Conservation (phyloP, 2,329 filamentous ascomycete species). For the Claviceps sp. region DNA sequence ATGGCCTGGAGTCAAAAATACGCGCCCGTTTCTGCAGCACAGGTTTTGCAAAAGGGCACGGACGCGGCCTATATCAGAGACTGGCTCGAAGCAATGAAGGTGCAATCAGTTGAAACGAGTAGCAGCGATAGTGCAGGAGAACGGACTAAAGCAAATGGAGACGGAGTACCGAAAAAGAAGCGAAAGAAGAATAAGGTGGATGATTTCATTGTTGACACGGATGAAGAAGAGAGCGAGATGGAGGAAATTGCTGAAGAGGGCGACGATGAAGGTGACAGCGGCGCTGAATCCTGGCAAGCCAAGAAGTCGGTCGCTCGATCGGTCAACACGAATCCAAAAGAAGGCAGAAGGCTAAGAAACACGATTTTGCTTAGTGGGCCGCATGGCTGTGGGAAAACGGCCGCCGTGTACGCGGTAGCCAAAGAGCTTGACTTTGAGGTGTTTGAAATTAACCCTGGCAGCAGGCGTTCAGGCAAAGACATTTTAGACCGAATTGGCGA, state of each 20-base stretch:
- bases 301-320: constrained; percentile 43
- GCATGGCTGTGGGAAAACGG: constrained; percentile 83
- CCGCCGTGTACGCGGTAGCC: constrained; percentile 80
- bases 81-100: constrained; percentile 67
- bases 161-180: constrained; percentile 39
- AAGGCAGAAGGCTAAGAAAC: constrained; percentile 47
- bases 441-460: constrained; percentile 85
- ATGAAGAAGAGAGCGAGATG: constrained; percentile 59
- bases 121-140: constrained; percentile 18
- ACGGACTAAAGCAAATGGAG: constrained; percentile 17
- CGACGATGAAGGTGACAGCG: constrained; percentile 42
- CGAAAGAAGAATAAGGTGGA: constrained; percentile 63
- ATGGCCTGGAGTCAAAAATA: constrained; percentile 76
- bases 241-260: constrained; percentile 54
- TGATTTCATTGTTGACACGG: constrained; percentile 67
- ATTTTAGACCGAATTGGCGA: constrained; percentile 86
- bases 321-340: constrained; percentile 25
- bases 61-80: constrained; percentile 61
- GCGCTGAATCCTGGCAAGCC: constrained; percentile 19
- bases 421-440: constrained; percentile 87
- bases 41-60: constrained; percentile 62
- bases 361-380: constrained; percentile 81
- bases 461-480: constrained; percentile 75
- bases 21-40: constrained; percentile 51
- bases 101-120: constrained; percentile 62